Evolutionary conservation across 1,284 basidiomycete species (phyloP).

Genomic region (Moniliella sp.): DNA sequence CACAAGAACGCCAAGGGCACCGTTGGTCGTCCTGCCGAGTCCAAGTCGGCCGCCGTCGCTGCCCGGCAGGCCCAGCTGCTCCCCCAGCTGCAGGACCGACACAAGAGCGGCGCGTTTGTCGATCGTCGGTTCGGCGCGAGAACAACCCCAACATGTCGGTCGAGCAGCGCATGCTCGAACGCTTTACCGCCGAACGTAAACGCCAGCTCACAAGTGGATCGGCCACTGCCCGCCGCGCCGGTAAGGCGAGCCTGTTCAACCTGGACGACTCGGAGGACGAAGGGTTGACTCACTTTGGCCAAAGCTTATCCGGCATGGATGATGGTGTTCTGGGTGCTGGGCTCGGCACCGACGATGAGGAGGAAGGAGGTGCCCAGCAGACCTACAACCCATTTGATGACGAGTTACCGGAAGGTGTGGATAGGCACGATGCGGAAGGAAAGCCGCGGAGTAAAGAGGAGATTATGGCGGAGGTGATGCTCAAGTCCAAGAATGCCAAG

Average conservation of each 20-base stretch:
- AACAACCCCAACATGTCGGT: slow-evolving; percentile 67
- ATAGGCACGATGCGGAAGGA: slow-evolving; percentile 2
- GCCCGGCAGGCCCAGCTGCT: slow-evolving; percentile 51
- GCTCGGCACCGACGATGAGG: slow-evolving; percentile 9
- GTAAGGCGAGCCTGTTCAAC: slow-evolving; percentile 66
- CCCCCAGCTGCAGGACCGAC: slow-evolving; percentile 54
- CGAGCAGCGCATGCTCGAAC: slow-evolving; percentile 89
- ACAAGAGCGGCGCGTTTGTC: slow-evolving; percentile 64
- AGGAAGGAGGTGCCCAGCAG: slow-evolving; percentile 3
- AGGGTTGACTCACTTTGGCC: slow-evolving; percentile 68
- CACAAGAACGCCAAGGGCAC: slow-evolving; percentile 53
- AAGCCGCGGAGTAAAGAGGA: slow-evolving; percentile 50
- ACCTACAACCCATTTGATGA: too few species aligned
- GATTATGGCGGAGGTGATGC: slow-evolving; percentile 92
- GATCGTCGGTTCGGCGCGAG: slow-evolving; percentile 92
- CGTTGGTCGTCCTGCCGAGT: slow-evolving; percentile 58
- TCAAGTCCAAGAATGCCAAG: slow-evolving; percentile 68
- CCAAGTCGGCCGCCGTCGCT: slow-evolving; percentile 70
- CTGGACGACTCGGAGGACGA: slow-evolving; percentile 48
- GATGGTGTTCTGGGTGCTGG: slow-evolving; percentile 68
- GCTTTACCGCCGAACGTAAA: slow-evolving; percentile 60
- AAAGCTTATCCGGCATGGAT: slow-evolving; percentile 59
- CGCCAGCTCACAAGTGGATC: too few species aligned
- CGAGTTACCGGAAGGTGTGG: not conserved
- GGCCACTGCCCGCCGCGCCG: too few species aligned